These are phyloP conservation scores for Simplicillium sp. DNA, from an alignment of 2,329 filamentous ascomycete species.

Conservation along the genomic window DNA sequence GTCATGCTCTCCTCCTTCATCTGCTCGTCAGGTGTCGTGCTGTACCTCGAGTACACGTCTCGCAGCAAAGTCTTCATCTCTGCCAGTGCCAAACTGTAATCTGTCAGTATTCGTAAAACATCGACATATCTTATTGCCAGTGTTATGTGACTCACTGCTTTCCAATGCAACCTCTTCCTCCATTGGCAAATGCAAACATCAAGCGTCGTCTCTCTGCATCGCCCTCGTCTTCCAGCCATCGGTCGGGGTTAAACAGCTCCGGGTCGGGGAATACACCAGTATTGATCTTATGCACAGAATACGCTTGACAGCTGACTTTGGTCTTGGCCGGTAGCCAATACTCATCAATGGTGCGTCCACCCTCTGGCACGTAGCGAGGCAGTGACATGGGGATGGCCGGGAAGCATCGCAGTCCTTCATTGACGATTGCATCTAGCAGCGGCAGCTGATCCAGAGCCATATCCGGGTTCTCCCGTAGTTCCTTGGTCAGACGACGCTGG, in stretches of 20 bases:
- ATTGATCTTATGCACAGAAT: slow-evolving; percentile 50
- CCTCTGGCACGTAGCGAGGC: slow-evolving; percentile 47
- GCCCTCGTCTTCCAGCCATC: slow-evolving; percentile 70
- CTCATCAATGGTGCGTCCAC: slow-evolving; percentile 46
- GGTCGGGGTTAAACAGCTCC: slow-evolving; percentile 67
- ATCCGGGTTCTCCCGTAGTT: slow-evolving; percentile 34
- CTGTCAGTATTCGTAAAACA: slow-evolving; percentile 8
- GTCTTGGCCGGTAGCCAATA: slow-evolving; percentile 42
- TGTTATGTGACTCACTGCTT: slow-evolving; percentile 49
- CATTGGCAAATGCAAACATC: slow-evolving; percentile 58
- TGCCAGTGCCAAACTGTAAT: slow-evolving; percentile 42
- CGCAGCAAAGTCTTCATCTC: slow-evolving; percentile 59
- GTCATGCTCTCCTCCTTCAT: slow-evolving; percentile 50
- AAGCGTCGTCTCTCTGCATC: slow-evolving; percentile 58
- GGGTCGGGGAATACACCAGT: slow-evolving; percentile 66
- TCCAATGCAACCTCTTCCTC: slow-evolving; percentile 56
- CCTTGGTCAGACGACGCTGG: slow-evolving; percentile 42
- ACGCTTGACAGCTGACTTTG: slow-evolving; percentile 52
- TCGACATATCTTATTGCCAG: slow-evolving; percentile 6
- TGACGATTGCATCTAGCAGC: slow-evolving; percentile 54
- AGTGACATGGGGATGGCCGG: slow-evolving; percentile 59
- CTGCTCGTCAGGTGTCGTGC: slow-evolving; percentile 41
- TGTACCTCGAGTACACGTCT: slow-evolving; percentile 51
- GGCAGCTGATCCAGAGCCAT: slow-evolving; percentile 37
- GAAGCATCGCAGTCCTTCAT: slow-evolving; percentile 52